Evolutionary conservation across 257 asterid genomes (phyloP).

Genomic region (Penstemon davidsonii): DNA sequence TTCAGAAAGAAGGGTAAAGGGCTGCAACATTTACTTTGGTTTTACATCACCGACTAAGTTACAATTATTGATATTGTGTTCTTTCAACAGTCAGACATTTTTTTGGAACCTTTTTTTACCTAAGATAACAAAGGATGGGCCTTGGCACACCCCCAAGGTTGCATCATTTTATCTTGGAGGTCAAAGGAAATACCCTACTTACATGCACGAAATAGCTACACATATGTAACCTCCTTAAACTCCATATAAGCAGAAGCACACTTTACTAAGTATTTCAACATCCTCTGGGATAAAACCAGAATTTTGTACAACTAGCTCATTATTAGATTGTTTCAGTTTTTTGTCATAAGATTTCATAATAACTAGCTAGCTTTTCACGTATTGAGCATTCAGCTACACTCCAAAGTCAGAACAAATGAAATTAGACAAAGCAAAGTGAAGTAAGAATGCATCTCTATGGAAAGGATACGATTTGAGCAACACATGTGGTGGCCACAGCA

Average conservation of each 20-base stretch:
- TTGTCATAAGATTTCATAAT: not conserved
- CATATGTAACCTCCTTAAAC: not conserved
- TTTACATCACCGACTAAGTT: not conserved
- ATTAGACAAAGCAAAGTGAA: not conserved
- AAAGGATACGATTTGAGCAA: conserved; percentile 95
- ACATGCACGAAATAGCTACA: not conserved
- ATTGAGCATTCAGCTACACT: not conserved
- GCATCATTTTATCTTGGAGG: not conserved
- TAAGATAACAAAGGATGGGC: not conserved
- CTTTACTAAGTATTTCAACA: too few relatives aligned
- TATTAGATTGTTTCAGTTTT: conserved; percentile 4
- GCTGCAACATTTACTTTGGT: not conserved
- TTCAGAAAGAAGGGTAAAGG: not conserved
- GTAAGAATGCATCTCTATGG: conserved; percentile 23
- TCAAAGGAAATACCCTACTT: not conserved
- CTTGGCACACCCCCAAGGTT: not conserved
- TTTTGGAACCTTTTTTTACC: not conserved
- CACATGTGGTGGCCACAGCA: conserved; percentile 82
- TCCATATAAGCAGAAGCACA: not conserved
- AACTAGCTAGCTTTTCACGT: not conserved
- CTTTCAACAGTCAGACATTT: not conserved
- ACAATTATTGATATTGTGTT: not conserved
- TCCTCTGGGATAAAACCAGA: not conserved
- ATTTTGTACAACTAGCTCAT: not conserved
- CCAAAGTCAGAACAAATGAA: not conserved